Conservation (phyloP, 176 grass and related monocot genomes). For the Ananas comosus region DNA sequence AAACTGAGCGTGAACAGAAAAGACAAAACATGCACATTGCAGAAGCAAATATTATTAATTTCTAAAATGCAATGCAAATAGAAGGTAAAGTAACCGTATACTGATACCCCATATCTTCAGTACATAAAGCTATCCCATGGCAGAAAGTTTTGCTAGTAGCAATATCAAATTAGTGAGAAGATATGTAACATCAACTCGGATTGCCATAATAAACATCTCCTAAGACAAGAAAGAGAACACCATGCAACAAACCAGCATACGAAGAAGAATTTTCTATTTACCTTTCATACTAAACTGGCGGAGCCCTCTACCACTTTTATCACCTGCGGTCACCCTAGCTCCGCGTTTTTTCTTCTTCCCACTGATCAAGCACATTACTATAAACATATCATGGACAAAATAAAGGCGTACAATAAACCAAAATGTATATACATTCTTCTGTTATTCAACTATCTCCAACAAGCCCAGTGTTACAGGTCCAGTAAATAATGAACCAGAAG, state of each 20-base stretch:
- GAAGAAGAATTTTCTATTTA: conserved; percentile 14
- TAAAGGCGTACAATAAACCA: not conserved
- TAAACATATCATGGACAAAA: conserved; percentile 16
- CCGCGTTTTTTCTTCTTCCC: conserved; percentile 96
- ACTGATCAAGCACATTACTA: conserved; percentile 24
- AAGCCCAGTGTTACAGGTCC: too few species aligned
- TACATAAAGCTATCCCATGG: too few species aligned
- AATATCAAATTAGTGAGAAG: too few species aligned
- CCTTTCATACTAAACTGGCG: conserved; percentile 99
- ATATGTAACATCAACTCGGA: not conserved
- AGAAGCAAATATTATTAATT: conserved; percentile 15
- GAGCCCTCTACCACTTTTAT: conserved; percentile 90
- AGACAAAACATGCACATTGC: conserved; percentile 6
- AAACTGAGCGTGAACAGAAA: conserved; percentile 34
- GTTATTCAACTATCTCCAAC: too few species aligned
- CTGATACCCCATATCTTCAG: too few species aligned
- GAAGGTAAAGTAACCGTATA: too few species aligned
- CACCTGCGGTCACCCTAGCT: conserved; percentile 49
- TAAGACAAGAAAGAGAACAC: not conserved
- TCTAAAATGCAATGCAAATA: conserved; percentile 1
- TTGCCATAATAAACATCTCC: not conserved
- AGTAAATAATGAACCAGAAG: too few species aligned
- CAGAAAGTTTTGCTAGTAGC: too few species aligned
- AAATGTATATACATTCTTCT: too few species aligned
- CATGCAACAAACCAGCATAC: not conserved